phyloP scores from a whole-genome alignment of 176 grass and related monocot genomes.

The Eremochloa ophiuroides region DNA sequence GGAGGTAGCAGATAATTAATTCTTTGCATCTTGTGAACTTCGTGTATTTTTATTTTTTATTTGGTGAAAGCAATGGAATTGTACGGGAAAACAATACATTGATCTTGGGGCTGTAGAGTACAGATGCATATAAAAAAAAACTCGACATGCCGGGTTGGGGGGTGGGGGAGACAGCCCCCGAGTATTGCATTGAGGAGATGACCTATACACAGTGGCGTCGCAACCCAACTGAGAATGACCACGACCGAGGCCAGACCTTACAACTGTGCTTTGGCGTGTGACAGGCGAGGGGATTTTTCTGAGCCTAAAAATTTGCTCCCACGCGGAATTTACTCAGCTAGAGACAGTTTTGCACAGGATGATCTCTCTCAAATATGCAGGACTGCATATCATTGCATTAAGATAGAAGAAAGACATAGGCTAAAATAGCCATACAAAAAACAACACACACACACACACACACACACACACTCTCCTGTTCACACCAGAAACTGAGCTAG shows the following conservation, averaged over 20 bases:
- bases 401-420: too few species aligned
- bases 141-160: too few species aligned
- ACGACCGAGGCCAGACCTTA: neutral
- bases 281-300: neutral
- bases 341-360: neutral
- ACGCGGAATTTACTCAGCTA: neutral
- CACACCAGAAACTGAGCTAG: too few species aligned
- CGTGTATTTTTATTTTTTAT: conserved; percentile 2
- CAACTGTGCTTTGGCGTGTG: neutral
- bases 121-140: neutral
- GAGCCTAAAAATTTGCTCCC: neutral
- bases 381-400: too few species aligned
- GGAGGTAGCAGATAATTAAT: neutral
- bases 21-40: neutral
- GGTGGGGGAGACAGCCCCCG: neutral
- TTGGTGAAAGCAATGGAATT: neutral
- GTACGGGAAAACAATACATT: neutral
- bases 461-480: too few species aligned
- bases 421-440: too few species aligned
- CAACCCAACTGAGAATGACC: neutral
- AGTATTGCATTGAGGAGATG: neutral
- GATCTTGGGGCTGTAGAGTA: neutral
- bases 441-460: too few species aligned
- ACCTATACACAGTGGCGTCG: neutral
- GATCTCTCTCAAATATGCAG: too few species aligned